Base-by-base conservation (phyloP, 495 filamentous ascomycete genomes). In the Neurospora sublineolata region DNA sequence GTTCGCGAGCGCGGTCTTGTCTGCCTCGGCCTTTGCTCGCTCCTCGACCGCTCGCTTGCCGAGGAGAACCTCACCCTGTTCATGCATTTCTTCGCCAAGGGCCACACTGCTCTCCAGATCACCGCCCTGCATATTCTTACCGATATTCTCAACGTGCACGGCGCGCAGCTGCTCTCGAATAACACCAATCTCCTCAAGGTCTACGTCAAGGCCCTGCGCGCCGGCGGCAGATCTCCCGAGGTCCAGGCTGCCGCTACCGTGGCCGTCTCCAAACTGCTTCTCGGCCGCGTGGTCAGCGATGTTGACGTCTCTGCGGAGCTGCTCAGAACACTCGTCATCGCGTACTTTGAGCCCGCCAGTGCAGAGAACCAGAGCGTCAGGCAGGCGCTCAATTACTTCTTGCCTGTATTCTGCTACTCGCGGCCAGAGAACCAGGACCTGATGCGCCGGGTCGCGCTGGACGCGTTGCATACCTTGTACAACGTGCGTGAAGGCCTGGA, bases 31-130 rank as follows among this genome's bases (percentile, higher is more conserved):
- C 86, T 99, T 37, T 95, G 93, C 80, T 93, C 92, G 73, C 86
- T 99, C 14, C 89, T 99, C 3, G 94, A 97, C 77, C 91, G 93
- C 83, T 91, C 91, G 14, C 87, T 98, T 14, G 96, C 95, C 6
- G 91, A 95, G 79, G 93, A 97, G 75, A 99, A 98, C 77, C 86
- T 98, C 67, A 92, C 89, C 0, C 88, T 98, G 7, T 98, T 99
- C 81, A 90, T 97, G 77, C 94, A 97, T 79, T 98, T 96, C 83
- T 97, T 94, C 81, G 91, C 84, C 81, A 96, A 96, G 82, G 95
- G 95, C 16, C 93, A 97, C 76, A 90, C 94, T 30, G 89, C 89
- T 5, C 85, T 99, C 68, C 93, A 98, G 79, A 90, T 92, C 41
- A 95, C 93, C 3, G 92, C 94, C 0, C 82, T 98, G 40, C 92